Conservation (phyloP, 164 flowering plant genomes). For the Buxus sempervirens region DNA sequence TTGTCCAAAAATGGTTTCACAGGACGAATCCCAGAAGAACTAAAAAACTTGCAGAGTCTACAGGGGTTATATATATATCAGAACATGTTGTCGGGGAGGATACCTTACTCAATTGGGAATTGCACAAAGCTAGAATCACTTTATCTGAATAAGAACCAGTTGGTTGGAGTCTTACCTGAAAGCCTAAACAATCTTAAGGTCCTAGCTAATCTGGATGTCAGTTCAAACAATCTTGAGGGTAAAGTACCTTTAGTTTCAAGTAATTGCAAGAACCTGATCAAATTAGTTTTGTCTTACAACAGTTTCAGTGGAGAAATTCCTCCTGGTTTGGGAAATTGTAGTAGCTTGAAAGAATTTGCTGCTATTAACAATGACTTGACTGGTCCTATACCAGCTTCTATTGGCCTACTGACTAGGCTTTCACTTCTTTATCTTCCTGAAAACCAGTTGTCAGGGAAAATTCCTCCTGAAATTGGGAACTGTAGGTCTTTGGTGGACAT, state of each 20-base stretch:
- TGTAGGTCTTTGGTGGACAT: constrained; percentile 26
- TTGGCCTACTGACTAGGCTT: constrained; percentile 37
- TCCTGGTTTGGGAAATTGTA: constrained; percentile 38
- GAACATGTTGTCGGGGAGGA: constrained; percentile 38
- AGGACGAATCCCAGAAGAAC: constrained; percentile 30
- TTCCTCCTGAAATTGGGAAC: too few species aligned
- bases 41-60: constrained; percentile 25
- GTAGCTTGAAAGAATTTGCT: constrained; percentile 25
- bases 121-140: constrained; percentile 34
- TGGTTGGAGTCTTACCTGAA: constrained; percentile 35
- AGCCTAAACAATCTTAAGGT: constrained; percentile 34
- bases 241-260: constrained; percentile 31
- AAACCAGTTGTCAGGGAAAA: constrained; percentile 13
- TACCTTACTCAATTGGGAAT: constrained; percentile 42
- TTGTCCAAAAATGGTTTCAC: constrained; percentile 32
- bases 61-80: constrained; percentile 15
- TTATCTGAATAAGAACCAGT: constrained; percentile 27
- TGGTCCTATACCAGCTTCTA: constrained; percentile 47
- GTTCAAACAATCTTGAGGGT: constrained; percentile 33
- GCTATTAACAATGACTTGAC: constrained; percentile 28
- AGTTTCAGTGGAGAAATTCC: constrained; percentile 39
- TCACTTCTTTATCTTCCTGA: constrained; percentile 31
- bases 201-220: constrained; percentile 29
- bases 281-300: constrained; percentile 40
- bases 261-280: constrained; percentile 25